Conservation (phyloP, 2,329 filamentous ascomycete genomes). For the Fusarium coicis region DNA sequence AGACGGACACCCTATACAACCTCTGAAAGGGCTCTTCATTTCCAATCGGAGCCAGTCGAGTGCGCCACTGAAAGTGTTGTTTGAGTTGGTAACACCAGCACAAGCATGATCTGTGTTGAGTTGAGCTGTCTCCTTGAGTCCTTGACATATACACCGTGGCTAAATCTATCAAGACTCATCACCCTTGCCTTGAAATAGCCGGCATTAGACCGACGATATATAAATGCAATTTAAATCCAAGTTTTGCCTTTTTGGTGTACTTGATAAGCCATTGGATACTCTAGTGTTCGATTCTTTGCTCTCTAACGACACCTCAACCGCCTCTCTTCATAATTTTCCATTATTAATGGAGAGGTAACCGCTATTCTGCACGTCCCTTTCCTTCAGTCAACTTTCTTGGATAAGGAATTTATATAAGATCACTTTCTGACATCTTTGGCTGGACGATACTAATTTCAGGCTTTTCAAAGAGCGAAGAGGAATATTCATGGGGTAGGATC, state of each 20-base stretch:
- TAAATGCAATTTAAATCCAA: neutral
- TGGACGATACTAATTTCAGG: neutral
- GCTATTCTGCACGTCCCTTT: neutral
- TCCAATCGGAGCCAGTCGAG: no score
- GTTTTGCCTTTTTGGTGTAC: neutral
- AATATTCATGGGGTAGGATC: neutral
- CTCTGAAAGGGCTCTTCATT: neutral
- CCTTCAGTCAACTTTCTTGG: neutral
- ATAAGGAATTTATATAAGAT: neutral
- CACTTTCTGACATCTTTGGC: neutral
- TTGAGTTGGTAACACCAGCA: neutral
- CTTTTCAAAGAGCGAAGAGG: neutral
- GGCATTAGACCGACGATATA: neutral
- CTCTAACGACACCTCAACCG: neutral
- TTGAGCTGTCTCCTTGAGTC: neutral
- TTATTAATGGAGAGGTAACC: neutral
- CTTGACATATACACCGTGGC: neutral
- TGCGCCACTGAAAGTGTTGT: neutral
- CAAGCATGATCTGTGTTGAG: neutral
- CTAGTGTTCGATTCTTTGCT: neutral
- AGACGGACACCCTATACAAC: neutral
- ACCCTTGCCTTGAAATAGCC: neutral
- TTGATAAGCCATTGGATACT: neutral
- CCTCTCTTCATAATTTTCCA: neutral
- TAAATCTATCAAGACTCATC: neutral